These are phyloP conservation scores for Geotrichum candidum DNA, from an alignment of 1,139 yeast species.

Conservation along the genomic window DNA sequence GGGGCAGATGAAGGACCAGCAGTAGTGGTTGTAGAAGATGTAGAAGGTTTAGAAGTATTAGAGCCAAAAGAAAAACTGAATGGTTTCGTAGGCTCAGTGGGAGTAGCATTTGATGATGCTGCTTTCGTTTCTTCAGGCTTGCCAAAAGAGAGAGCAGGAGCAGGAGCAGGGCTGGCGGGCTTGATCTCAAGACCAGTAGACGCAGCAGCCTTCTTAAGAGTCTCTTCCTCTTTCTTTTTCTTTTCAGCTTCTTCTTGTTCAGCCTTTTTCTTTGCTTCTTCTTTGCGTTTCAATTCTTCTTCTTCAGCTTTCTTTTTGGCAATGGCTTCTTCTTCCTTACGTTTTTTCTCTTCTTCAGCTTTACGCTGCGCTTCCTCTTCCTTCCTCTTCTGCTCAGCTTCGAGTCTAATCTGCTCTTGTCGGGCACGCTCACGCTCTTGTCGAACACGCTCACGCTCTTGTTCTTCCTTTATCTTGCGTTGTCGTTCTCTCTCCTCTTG, in stretches of 20 bases:
- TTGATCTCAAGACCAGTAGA: background rate
- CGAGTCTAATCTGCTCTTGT: constrained; percentile 5
- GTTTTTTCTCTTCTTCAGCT: constrained; percentile 9
- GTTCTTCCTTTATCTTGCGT: background rate
- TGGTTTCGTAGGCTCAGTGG: background rate
- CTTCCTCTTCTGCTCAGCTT: constrained; percentile 8
- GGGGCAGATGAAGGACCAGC: constrained; percentile 1
- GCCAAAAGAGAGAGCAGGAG: background rate
- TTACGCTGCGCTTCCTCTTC: constrained; percentile 2
- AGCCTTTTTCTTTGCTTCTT: constrained; percentile 8
- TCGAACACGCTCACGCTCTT: constrained; percentile 1
- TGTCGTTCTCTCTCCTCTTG: background rate
- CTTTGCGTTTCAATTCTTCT: constrained; percentile 6
- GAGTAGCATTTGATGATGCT: background rate
- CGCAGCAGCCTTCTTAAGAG: background rate
- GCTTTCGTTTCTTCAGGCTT: constrained; percentile 3
- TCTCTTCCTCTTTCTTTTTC: constrained; percentile 9
- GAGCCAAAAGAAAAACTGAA: background rate
- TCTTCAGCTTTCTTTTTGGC: background rate
- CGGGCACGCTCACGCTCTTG: constrained; percentile 3
- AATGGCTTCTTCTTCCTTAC: constrained; percentile 3
- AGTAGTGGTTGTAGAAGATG: background rate
- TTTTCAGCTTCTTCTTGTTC: constrained; percentile 1
- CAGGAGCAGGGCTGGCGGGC: background rate
- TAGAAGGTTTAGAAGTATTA: background rate